A percentile compares a stretch with the other conserved stretches of the same genome.
Evolutionary conservation across 2,329 filamentous ascomycete genomes (phyloP).

Genomic region (Seiridium unicorne): DNA sequence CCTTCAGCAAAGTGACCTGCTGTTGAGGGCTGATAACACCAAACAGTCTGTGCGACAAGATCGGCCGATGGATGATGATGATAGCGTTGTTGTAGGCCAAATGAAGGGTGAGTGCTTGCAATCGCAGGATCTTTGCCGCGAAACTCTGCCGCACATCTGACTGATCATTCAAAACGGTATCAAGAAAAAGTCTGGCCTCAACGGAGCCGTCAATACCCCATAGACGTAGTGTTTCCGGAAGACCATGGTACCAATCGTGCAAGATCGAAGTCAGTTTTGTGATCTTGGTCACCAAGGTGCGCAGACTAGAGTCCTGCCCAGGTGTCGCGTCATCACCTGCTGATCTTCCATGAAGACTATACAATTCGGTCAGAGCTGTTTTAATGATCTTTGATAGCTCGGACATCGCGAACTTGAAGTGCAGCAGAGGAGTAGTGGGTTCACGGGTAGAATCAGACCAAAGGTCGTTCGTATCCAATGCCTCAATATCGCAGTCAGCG

Average conservation of each 20-base stretch:
- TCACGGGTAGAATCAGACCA: slow-evolving; percentile 18
- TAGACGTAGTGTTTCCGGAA: neutral
- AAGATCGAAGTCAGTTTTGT: neutral
- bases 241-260: neutral
- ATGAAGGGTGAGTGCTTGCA: neutral
- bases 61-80: neutral
- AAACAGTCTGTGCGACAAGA: neutral
- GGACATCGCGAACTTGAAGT: neutral
- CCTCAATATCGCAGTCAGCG: slow-evolving; percentile 28
- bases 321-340: neutral
- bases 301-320: neutral
- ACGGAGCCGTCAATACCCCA: neutral
- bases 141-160: neutral
- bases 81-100: neutral
- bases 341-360: neutral
- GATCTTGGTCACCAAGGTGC: neutral
- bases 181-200: no score
- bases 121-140: neutral
- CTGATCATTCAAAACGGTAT: neutral
- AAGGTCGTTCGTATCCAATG: slow-evolving; percentile 22
- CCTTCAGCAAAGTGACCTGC: no score
- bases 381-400: neutral
- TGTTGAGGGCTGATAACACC: no score
- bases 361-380: neutral
- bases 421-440: slow-evolving; percentile 18